Percentiles rank a stretch among this genome's conserved stretches.
Conservation (phyloP, 2,329 filamentous ascomycete genomes). For the Colletotrichum graminicola region DNA sequence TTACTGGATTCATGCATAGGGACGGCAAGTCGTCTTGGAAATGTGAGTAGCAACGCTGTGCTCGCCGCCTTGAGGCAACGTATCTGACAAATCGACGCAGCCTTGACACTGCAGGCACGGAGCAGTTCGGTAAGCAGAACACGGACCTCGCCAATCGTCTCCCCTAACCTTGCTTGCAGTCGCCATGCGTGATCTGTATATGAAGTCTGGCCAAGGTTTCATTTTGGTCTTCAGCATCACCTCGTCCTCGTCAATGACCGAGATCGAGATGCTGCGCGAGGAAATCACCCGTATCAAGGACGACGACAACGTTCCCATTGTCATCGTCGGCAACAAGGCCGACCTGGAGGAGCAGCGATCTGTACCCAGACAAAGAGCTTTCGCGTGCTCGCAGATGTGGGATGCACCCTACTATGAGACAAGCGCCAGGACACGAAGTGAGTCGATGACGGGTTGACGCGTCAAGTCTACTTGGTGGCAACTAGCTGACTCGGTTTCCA, state of each 20-base stretch:
- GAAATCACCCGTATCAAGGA: conserved; percentile 94
- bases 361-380: conserved; percentile 83
- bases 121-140: conserved; percentile 85
- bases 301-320: conserved; percentile 85
- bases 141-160: conserved; percentile 22
- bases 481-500: conserved; percentile 49
- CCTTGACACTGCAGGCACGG: conserved; percentile 90
- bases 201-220: conserved; percentile 94
- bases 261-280: conserved; percentile 84
- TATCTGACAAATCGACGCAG: conserved; percentile 57
- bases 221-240: conserved; percentile 94
- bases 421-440: conserved; percentile 81
- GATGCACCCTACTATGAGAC: conserved; percentile 92
- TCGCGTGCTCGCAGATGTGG: conserved; percentile 88
- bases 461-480: not conserved
- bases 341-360: conserved; percentile 88
- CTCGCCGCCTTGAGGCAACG: not conserved
- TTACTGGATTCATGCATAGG: conserved; percentile 63
- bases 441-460: conserved; percentile 46
- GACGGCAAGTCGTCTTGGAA: conserved; percentile 88
- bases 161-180: conserved; percentile 53
- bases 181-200: conserved; percentile 84
- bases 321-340: conserved; percentile 92
- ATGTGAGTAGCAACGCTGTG: conserved; percentile 69
- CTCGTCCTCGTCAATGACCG: conserved; percentile 83